A percentile compares a stretch with the other conserved stretches of the same genome.
Evolutionary conservation across 257 asterid genomes (phyloP).

Genomic region (Plectranthus barbatus): DNA sequence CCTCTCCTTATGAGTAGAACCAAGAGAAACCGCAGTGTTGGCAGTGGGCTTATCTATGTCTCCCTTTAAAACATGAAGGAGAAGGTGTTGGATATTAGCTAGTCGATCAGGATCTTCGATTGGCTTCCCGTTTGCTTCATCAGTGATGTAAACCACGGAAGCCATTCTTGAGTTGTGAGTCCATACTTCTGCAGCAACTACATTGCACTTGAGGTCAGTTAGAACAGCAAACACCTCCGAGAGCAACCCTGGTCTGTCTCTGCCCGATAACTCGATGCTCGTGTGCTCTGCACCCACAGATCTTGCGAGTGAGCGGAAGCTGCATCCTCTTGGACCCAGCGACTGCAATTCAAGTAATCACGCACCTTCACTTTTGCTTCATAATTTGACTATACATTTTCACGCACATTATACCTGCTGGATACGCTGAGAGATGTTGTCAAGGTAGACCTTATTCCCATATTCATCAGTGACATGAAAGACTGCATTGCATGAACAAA

Average conservation of each 20-base stretch:
- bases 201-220: constrained; percentile 62
- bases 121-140: constrained; percentile 40
- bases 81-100: constrained; percentile 53
- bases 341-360: constrained; percentile 33
- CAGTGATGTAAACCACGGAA: constrained; percentile 64
- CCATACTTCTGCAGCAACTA: constrained; percentile 90
- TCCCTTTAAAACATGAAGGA: constrained; percentile 55
- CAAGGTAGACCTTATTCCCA: constrained; percentile 63
- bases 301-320: constrained; percentile 47
- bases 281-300: constrained; percentile 60
- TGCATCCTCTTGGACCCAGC: constrained; percentile 40
- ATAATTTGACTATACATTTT: background rate
- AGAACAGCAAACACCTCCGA: constrained; percentile 81
- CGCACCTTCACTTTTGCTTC: background rate
- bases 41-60: constrained; percentile 55
- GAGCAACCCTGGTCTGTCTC: constrained; percentile 80
- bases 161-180: constrained; percentile 91
- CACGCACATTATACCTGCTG: constrained; percentile 47
- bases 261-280: constrained; percentile 65
- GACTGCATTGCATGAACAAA: constrained; percentile 47
- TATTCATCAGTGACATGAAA: constrained; percentile 78
- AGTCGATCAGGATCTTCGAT: constrained; percentile 57
- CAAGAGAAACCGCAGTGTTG: constrained; percentile 61
- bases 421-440: constrained; percentile 47
- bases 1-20: constrained; percentile 59